These are phyloP conservation scores for Cymbomonas tetramitiformis DNA, from an alignment of 139 green algal species.

Conservation along the genomic window DNA sequence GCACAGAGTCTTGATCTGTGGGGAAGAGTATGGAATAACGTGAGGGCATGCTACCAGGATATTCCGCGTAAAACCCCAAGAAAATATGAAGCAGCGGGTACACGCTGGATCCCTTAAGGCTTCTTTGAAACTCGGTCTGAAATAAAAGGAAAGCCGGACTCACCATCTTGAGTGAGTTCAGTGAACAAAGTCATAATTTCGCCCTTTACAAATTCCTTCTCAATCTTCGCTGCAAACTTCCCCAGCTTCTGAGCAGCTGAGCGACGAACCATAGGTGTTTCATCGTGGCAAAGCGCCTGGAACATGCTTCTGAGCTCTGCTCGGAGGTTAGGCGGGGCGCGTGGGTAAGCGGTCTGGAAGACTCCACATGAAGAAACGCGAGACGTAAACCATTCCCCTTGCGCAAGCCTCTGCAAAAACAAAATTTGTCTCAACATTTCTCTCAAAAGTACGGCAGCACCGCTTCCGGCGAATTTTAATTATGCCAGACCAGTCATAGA, in stretches of 20 bases:
- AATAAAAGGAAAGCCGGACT: slow-evolving; percentile 19
- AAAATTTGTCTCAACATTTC: no score
- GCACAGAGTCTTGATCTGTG: slow-evolving; percentile 88
- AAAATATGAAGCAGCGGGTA: no score
- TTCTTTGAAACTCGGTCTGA: background rate
- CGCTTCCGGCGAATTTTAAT: no score
- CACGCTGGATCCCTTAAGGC: background rate
- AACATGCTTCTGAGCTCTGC: slow-evolving; percentile 66
- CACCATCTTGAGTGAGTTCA: slow-evolving; percentile 74
- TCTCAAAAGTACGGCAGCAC: no score
- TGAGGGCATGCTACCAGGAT: background rate
- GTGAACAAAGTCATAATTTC: slow-evolving; percentile 78
- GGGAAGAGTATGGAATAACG: slow-evolving; percentile 7
- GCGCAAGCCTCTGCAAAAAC: slow-evolving; percentile 59
- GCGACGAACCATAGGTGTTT: slow-evolving; percentile 95
- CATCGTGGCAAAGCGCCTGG: slow-evolving; percentile 68
- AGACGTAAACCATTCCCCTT: slow-evolving; percentile 90
- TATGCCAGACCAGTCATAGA: no score
- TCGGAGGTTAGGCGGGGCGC: slow-evolving; percentile 13
- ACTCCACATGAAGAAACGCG: slow-evolving; percentile 79
- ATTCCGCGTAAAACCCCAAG: no score
- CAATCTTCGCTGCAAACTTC: slow-evolving; percentile 57
- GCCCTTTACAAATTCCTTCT: slow-evolving; percentile 51
- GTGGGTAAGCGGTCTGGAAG: slow-evolving; percentile 65
- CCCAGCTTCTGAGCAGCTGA: slow-evolving; percentile 75